Evolutionary conservation across 768 basidiomycete species (phyloP), one percentile per base, ranked within the genome.

Genomic region (Boletellus sp.): DNA sequence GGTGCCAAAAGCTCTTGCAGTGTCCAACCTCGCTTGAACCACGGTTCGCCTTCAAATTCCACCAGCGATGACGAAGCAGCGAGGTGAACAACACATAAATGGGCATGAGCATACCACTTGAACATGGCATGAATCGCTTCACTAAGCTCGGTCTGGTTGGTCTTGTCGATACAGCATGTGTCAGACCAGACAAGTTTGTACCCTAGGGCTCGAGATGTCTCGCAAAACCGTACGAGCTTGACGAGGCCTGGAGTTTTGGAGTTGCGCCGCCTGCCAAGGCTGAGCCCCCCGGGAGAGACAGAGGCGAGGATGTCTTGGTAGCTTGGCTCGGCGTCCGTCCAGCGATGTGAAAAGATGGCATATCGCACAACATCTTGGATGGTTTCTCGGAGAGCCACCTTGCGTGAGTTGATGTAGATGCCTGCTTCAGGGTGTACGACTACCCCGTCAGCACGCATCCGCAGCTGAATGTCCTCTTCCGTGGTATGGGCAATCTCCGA

Each of bases 121-220:
- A 56, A 70, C 62, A 70, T 70, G 22, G 68, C 63, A 16, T 56
- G 56, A 19, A 68, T 58, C 1, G 68, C 63, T 45, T 70, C 67
- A 13, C 54, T 52, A n/a, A 70, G 62, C 24, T 70, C 67, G 3
- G 51, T 23, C 3, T 49, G 22, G 37, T 62, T 61, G 23, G 39
- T 42, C 47, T 61, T 58, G 48, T 68, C 59, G 32, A 70, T 65
- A 47, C 66, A 70, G 17, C 64, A 68, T 0, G 66, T 61, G 28
- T 70, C 66, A 3, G 60, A 64, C 67, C 66, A 67, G 49, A 57
- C 58, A 10, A 60, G 26, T 15, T 41, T 56, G 33, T 61, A 60
- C 11, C 58, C 59, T 3, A 58, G 34, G 6, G 38, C 16, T 6
- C 50, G 56, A 3, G 60, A 65, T 1, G 47, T 65, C 19, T 58